Conservation (phyloP, 2,329 filamentous ascomycete genomes). For the Teratosphaeria pseudoeucalypti region DNA sequence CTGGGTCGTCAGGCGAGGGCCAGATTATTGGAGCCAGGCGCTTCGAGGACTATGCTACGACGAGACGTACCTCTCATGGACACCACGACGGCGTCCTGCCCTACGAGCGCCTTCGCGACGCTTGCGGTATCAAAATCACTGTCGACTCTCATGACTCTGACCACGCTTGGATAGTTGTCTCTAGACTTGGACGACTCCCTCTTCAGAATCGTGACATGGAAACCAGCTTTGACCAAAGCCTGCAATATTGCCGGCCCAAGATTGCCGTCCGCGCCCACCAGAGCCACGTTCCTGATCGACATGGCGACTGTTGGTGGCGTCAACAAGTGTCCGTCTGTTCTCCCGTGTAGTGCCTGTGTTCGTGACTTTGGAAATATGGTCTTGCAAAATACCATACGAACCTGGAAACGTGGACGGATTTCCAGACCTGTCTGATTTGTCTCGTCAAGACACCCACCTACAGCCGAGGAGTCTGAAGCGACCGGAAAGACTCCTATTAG, state of each 20-base stretch:
- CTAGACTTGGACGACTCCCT: constrained; percentile 37
- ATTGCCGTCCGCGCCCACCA: constrained; percentile 36
- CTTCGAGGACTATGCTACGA: background rate
- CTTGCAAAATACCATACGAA: background rate
- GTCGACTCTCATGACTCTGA: constrained; percentile 34
- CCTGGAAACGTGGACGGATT: background rate
- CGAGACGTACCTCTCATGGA: constrained; percentile 30
- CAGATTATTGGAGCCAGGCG: background rate
- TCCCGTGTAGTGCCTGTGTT: background rate
- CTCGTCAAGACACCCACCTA: no score
- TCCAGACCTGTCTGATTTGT: background rate
- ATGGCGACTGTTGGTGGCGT: constrained; percentile 1
- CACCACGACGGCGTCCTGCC: constrained; percentile 48
- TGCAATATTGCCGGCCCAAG: constrained; percentile 33
- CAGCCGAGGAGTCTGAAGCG: no score
- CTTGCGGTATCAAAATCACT: constrained; percentile 40
- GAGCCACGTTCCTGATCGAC: constrained; percentile 33
- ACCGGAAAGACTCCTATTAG: background rate
- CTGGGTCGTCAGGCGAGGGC: background rate
- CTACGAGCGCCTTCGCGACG: constrained; percentile 42
- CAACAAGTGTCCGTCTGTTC: background rate
- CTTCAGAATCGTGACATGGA: constrained; percentile 47
- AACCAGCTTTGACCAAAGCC: constrained; percentile 32
- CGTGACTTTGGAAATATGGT: background rate
- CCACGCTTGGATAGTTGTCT: constrained; percentile 25